Evolutionary conservation across 2,329 filamentous ascomycete species (phyloP), one percentile per base, ranked within the genome.

Genomic region (Knufia fluminis): DNA sequence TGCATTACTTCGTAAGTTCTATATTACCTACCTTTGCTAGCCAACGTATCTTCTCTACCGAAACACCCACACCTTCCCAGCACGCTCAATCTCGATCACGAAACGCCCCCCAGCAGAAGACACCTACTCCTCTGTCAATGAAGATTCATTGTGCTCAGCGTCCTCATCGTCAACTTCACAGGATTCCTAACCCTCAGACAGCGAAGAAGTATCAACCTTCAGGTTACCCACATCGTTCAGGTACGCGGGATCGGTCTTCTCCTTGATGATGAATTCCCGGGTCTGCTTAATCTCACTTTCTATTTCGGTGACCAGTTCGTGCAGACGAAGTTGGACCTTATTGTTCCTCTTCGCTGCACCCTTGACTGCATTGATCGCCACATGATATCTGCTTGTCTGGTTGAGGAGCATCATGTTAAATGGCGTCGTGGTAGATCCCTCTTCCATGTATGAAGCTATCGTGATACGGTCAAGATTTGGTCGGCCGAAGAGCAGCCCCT

Each of bases 341-440:
- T 73, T 67, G 50, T 80, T 80, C 2, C 61, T 55, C 56, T 63
- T 65, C 1, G 72, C 68, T 0, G 65, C 78, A 1, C 71, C 73
- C 38, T 63, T 65, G 43, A 83, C 57, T 2, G 79, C 80, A 9
- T 71, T 64, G 53, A 73, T 68, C 0, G 76, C 77, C 17, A 83
- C 70, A 60, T 83, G 72, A 56, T 75, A 85, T 36, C 80, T 67
- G 16, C 73, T 80, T 1, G 80, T 77, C 17, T 67, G 57, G 57
- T 85, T 85, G 3, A 75, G 62, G 1, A 84, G 68, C 79, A 83
- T 79, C 80, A 84, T 84, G 57, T 83, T 77, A 56, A 85, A 83
- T 1, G 80, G 80, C 1, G 80, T 84, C 0, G 80, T 85, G 1
- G 80, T 84, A 46, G 71, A 78, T 0, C 80, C 81, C 62, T 85